A percentile compares a stretch with the other conserved stretches of the same genome.
These are phyloP conservation scores for Triadica sebifera DNA, from an alignment of 345 rosid species.

Conservation along the genomic window DNA sequence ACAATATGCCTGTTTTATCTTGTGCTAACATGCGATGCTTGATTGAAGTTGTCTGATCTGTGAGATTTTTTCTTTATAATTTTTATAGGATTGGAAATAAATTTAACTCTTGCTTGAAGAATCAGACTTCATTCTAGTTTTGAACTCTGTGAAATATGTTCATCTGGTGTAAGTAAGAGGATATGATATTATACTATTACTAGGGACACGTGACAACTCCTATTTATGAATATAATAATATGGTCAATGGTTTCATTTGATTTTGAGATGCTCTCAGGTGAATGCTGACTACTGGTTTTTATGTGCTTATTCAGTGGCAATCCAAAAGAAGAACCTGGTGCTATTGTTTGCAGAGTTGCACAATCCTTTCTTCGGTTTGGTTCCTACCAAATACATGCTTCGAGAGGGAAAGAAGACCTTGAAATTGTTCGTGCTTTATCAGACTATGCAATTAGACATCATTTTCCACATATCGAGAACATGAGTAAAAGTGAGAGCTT, in stretches of 20 bases:
- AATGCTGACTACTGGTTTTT: conserved; percentile 10
- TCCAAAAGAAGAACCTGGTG: conserved; percentile 95
- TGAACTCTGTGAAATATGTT: neutral
- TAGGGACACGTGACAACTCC: neutral
- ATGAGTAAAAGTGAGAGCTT: conserved; percentile 75
- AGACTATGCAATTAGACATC: conserved; percentile 87
- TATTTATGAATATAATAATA: neutral
- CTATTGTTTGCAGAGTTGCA: conserved; percentile 90
- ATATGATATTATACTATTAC: neutral
- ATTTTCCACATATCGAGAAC: conserved; percentile 83
- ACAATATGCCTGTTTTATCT: neutral
- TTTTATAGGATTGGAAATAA: neutral
- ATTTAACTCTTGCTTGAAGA: neutral
- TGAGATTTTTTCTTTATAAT: neutral
- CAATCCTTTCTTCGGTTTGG: conserved; percentile 89
- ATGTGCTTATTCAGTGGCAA: conserved; percentile 65
- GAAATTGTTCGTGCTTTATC: conserved; percentile 71
- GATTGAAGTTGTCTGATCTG: conserved; percentile 1
- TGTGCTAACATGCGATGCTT: neutral
- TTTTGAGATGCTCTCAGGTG: neutral
- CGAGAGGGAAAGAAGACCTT: conserved; percentile 88
- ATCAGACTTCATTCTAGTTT: neutral
- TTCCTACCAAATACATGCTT: conserved; percentile 87
- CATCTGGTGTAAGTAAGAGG: neutral
- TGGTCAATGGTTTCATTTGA: conserved; percentile 2